Conservation (phyloP, 208 protist species). For the Angomonas deanei region DNA sequence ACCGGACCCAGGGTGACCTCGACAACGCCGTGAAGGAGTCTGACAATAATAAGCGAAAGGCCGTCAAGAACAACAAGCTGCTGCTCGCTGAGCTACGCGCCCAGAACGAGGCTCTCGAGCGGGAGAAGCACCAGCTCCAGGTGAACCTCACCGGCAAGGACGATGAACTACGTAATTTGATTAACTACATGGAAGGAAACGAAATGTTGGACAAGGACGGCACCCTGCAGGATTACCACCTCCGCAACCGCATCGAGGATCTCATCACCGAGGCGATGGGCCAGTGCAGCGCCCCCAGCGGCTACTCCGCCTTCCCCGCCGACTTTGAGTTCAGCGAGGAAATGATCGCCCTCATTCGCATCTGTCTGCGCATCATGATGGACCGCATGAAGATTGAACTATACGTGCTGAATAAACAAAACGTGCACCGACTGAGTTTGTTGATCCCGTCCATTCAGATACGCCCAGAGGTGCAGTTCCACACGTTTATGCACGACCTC, state of each 20-base stretch:
- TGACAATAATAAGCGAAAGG: slow-evolving; percentile 32
- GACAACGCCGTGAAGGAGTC: slow-evolving; percentile 20
- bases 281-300: slow-evolving; percentile 22
- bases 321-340: slow-evolving; percentile 65
- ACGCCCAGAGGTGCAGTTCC: slow-evolving; percentile 59
- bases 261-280: slow-evolving; percentile 35
- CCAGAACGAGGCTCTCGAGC: slow-evolving; percentile 34
- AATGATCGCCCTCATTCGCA: slow-evolving; percentile 53
- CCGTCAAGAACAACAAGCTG: slow-evolving; percentile 37
- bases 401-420: slow-evolving; percentile 68
- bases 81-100: slow-evolving; percentile 42
- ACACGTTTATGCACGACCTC: slow-evolving; percentile 63
- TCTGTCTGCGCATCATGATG: slow-evolving; percentile 59
- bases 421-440: slow-evolving; percentile 47
- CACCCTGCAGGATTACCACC: slow-evolving; percentile 22
- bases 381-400: slow-evolving; percentile 73
- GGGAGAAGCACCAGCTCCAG: slow-evolving; percentile 24
- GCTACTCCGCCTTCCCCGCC: slow-evolving; percentile 49
- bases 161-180: slow-evolving; percentile 42
- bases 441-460: slow-evolving; percentile 56
- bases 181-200: slow-evolving; percentile 36
- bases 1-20: slow-evolving; percentile 25
- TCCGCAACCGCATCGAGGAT: slow-evolving; percentile 53
- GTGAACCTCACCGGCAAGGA: slow-evolving; percentile 28
- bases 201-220: slow-evolving; percentile 17